A percentile compares a stretch with the other conserved stretches of the same genome.
Evolutionary conservation across 169 alveolate species (phyloP).

Genomic region (Cryptosporidium andersoni): DNA sequence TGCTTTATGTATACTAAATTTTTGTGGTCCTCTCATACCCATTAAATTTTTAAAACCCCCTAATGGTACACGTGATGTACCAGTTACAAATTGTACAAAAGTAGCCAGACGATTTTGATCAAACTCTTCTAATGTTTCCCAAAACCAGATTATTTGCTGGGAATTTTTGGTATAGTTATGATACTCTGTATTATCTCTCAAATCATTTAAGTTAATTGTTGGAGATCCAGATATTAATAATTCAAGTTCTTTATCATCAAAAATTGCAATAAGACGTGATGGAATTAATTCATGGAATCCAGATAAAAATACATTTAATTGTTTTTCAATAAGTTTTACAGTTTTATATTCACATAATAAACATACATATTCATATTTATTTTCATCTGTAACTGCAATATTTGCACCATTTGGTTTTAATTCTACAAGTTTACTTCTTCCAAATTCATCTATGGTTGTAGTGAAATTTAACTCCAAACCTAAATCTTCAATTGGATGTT

Average conservation of each 20-base stretch:
- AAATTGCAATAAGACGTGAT: constrained; percentile 92
- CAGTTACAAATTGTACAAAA: constrained; percentile 95
- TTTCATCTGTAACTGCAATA: constrained; percentile 87
- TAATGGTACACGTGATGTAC: constrained; percentile 96
- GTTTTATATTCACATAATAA: constrained; percentile 93
- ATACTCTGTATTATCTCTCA: constrained; percentile 94
- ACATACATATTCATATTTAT: constrained; percentile 94
- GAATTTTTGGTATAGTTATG: constrained; percentile 89
- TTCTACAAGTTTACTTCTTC: constrained; percentile 91
- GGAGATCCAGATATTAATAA: constrained; percentile 97
- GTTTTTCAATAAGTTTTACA: constrained; percentile 91
- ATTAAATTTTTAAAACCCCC: constrained; percentile 97
- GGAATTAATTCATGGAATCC: constrained; percentile 98
- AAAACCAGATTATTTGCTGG: constrained; percentile 90
- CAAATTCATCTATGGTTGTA: constrained; percentile 94
- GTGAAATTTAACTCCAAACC: constrained; percentile 88
- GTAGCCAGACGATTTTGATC: constrained; percentile 93
- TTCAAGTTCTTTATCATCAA: constrained; percentile 94
- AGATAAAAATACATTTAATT: constrained; percentile 93
- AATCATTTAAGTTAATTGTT: constrained; percentile 95
- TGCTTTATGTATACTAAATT: constrained; percentile 92
- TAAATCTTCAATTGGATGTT: constrained; percentile 89
- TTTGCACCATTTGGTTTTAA: constrained; percentile 95
- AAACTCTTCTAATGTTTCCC: constrained; percentile 92
- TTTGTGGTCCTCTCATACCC: constrained; percentile 99